Conservation (phyloP, 805 yeast species). For the Komagataella pastoris region DNA sequence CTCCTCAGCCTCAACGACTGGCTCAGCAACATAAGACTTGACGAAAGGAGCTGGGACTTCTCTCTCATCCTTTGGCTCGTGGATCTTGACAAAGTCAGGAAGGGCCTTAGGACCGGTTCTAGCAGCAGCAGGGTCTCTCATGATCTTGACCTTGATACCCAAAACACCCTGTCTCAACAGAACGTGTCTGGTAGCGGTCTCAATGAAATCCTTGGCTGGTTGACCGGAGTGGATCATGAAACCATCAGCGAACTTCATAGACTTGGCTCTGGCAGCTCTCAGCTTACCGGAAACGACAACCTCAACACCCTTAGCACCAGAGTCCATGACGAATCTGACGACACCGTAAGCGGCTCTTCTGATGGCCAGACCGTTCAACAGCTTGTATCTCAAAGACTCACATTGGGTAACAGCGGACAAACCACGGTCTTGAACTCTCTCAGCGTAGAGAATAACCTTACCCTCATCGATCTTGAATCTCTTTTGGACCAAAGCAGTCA, state of each 20-base stretch:
- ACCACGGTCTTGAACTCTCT: conserved; percentile 99
- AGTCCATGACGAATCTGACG: conserved; percentile 98
- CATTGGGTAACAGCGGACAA: conserved; percentile 99
- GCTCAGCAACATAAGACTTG: conserved; percentile 50
- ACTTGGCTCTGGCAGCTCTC: conserved; percentile 99
- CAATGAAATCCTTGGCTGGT: conserved; percentile 98
- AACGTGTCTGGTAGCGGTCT: conserved; percentile 98
- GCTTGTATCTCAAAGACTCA: conserved; percentile 96
- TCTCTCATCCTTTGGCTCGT: conserved; percentile 93
- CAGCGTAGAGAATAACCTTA: conserved; percentile 90
- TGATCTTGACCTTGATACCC: conserved; percentile 98
- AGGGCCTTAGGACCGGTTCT: conserved; percentile 79
- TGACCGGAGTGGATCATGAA: conserved; percentile 99
- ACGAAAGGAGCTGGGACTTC: conserved; percentile 69
- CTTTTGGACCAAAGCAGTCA: conserved; percentile 94
- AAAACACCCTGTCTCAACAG: conserved; percentile 99
- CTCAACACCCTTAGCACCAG: conserved; percentile 99
- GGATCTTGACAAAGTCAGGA: conserved; percentile 89
- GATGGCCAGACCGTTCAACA: conserved; percentile 96
- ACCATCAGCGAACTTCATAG: conserved; percentile 99
- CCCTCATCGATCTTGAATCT: conserved; percentile 96
- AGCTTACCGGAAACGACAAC: conserved; percentile 99
- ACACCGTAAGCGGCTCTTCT: conserved; percentile 99
- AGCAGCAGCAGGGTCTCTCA: conserved; percentile 94
- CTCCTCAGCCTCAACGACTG: conserved; percentile 19